phyloP scores from a whole-genome alignment of 495 filamentous ascomycete genomes.

The Xanthoparmelia taractica region DNA sequence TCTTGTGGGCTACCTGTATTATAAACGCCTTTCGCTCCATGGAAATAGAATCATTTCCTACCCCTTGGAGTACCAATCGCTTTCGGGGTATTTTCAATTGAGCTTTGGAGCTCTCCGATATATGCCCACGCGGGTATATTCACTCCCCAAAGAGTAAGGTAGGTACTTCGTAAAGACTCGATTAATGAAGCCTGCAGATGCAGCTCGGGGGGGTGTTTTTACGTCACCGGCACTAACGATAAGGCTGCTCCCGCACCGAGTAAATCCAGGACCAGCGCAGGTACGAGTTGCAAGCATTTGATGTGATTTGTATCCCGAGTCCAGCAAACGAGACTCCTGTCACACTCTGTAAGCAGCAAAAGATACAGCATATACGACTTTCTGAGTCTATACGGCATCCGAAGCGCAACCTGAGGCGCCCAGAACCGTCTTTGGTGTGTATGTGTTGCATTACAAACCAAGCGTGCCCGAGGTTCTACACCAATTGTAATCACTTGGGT shows the following conservation, averaged over 20 bases:
- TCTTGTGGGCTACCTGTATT: not conserved
- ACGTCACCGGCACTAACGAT: constrained; percentile 6
- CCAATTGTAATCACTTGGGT: too few species aligned
- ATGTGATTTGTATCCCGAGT: too few species aligned
- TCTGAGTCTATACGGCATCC: too few species aligned
- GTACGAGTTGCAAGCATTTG: constrained; percentile 1
- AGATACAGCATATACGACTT: not conserved
- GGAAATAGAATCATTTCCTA: not conserved
- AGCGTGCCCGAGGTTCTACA: too few species aligned
- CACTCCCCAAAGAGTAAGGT: not conserved
- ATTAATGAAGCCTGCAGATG: not conserved
- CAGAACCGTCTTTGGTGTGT: too few species aligned
- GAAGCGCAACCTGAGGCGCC: too few species aligned
- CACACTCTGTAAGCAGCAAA: not conserved
- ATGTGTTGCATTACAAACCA: too few species aligned
- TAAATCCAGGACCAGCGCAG: constrained; percentile 12
- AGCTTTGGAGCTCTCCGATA: not conserved
- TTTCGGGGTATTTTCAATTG: too few species aligned
- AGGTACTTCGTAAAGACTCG: not conserved
- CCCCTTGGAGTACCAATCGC: too few species aligned
- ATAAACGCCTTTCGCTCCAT: not conserved
- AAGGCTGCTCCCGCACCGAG: constrained; percentile 16
- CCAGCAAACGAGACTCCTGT: too few species aligned
- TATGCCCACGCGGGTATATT: not conserved
- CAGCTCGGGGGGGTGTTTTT: not conserved